phyloP scores from a whole-genome alignment of 2,329 filamentous ascomycete species.

The Metarhizium sp. region DNA sequence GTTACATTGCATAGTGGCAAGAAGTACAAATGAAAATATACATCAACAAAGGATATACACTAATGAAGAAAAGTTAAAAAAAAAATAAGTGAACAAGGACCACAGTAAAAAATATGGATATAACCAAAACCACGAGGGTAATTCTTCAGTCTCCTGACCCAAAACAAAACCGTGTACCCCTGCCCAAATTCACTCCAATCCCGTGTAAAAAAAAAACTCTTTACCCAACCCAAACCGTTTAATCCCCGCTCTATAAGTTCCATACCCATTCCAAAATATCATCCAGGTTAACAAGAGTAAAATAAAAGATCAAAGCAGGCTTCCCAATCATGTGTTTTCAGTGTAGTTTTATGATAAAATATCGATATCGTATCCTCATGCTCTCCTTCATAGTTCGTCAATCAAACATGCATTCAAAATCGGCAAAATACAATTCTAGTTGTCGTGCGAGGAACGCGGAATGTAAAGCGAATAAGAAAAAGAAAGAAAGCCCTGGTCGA shows the following conservation, averaged over 20 bases:
- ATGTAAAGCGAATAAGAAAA: too few relatives aligned
- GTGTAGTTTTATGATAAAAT: neutral
- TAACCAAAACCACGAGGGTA: neutral
- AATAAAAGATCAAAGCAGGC: neutral
- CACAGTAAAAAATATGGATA: neutral
- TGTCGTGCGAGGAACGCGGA: neutral
- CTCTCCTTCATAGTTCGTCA: neutral
- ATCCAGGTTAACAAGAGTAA: neutral
- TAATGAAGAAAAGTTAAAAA: neutral
- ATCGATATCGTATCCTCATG: slow-evolving; percentile 4
- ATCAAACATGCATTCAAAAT: neutral
- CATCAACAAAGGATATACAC: neutral
- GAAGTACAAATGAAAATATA: neutral
- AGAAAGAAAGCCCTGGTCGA: neutral
- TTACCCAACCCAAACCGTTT: neutral
- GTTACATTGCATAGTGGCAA: neutral
- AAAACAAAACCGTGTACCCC: neutral
- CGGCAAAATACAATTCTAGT: neutral
- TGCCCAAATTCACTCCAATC: neutral
- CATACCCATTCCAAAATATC: neutral
- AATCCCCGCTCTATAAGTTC: neutral
- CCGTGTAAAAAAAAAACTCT: neutral
- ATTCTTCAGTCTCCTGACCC: neutral
- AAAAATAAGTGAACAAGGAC: neutral
- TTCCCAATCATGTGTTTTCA: neutral